Evolutionary conservation across 1,284 basidiomycete genomes (phyloP).

Genomic region (Trichosporon faecale): DNA sequence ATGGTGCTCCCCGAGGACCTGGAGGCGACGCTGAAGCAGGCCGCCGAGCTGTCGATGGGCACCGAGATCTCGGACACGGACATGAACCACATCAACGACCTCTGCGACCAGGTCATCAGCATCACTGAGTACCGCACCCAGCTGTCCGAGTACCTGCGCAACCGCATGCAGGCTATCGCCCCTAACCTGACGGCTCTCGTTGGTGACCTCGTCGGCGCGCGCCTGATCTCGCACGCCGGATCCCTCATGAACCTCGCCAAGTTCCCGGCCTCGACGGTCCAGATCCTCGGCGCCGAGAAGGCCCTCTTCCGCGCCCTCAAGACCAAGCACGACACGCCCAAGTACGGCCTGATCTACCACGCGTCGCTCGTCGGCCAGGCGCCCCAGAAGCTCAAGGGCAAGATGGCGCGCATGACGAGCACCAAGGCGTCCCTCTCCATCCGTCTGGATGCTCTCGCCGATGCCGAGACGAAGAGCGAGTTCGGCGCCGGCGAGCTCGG

Average conservation of each 20-base stretch:
- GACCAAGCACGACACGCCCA: conserved; percentile 98
- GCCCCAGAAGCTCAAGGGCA: conserved; percentile 96
- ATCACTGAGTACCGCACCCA: conserved; percentile 91
- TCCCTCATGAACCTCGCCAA: conserved; percentile 95
- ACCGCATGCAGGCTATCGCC: conserved; percentile 98
- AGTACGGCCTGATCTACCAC: conserved; percentile 96
- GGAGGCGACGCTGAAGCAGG: conserved; percentile 83
- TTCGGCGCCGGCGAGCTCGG: conserved; percentile 78
- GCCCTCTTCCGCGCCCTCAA: conserved; percentile 96
- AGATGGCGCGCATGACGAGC: conserved; percentile 99
- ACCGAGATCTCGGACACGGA: conserved; percentile 97
- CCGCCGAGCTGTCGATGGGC: conserved; percentile 96
- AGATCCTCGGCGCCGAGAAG: conserved; percentile 98
- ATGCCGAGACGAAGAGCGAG: conserved; percentile 85
- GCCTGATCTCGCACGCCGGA: conserved; percentile 96
- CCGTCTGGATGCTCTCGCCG: conserved; percentile 92
- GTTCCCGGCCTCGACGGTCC: conserved; percentile 96
- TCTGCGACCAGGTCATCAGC: conserved; percentile 95
- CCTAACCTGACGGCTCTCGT: conserved; percentile 92
- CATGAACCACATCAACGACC: conserved; percentile 87
- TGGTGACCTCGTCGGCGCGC: conserved; percentile 91
- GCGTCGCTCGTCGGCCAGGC: conserved; percentile 95
- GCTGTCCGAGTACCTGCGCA: conserved; percentile 80
- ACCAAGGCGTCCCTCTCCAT: conserved; percentile 96
- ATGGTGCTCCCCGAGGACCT: conserved; percentile 91